A percentile compares a stretch with the other conserved stretches of the same genome.
phyloP scores from a whole-genome alignment of 148 eudicot genomes.

The Camellia lanceoleosa region DNA sequence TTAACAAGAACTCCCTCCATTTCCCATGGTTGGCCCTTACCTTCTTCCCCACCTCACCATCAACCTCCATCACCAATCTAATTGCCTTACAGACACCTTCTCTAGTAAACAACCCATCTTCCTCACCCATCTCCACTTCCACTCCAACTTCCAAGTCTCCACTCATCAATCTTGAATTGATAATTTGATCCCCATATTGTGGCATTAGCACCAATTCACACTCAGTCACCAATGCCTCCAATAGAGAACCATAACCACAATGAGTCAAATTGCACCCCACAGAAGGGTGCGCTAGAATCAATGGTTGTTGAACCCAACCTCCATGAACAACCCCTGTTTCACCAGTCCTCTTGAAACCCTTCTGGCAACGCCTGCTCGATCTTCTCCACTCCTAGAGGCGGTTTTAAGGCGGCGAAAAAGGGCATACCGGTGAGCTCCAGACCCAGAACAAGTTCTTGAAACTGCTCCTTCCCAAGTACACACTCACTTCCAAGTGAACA shows the following conservation, averaged over 20 bases:
- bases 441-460: constrained; percentile 46
- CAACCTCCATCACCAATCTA: constrained; percentile 31
- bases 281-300: constrained; percentile 40
- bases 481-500: constrained; percentile 59
- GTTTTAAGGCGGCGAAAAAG: constrained; percentile 48
- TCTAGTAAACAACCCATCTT: constrained; percentile 36
- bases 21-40: constrained; percentile 37
- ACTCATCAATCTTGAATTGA: constrained; percentile 44
- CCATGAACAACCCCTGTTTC: constrained; percentile 40
- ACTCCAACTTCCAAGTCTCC: constrained; percentile 39
- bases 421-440: constrained; percentile 51
- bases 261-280: constrained; percentile 58
- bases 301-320: constrained; percentile 54
- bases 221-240: constrained; percentile 43
- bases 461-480: constrained; percentile 28
- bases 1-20: constrained; percentile 42
- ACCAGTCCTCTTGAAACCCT: constrained; percentile 31
- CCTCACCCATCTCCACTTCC: constrained; percentile 41
- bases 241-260: constrained; percentile 48
- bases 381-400: constrained; percentile 34
- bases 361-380: constrained; percentile 45
- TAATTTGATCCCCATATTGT: constrained; percentile 34
- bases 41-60: constrained; percentile 27
- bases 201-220: constrained; percentile 55
- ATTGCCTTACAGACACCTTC: constrained; percentile 40